Evolutionary conservation across 2,329 filamentous ascomycete species (phyloP).

Genomic region (Verticillium isaacii): DNA sequence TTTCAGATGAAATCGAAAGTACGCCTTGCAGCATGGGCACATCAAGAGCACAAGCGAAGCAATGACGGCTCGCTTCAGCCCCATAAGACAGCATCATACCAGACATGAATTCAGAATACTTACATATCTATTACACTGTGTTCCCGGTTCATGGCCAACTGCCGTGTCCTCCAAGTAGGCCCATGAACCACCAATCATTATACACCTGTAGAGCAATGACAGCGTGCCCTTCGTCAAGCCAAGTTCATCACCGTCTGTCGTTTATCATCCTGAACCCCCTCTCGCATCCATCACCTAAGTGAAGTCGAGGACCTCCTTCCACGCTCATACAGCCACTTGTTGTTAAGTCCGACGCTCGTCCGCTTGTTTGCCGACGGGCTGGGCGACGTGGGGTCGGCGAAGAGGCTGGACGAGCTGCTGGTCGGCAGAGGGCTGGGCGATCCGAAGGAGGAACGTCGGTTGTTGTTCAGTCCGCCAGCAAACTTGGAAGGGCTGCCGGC

Average conservation of each 20-base stretch:
- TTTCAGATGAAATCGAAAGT: not conserved
- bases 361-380: slow-evolving; percentile 64
- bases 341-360: slow-evolving; percentile 75
- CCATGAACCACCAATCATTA: not conserved
- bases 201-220: not conserved
- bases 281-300: not conserved
- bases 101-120: not conserved
- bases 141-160: not conserved
- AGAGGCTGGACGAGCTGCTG: slow-evolving; percentile 41
- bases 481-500: slow-evolving; percentile 59
- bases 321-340: slow-evolving; percentile 92
- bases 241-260: not conserved
- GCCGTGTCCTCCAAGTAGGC: not conserved
- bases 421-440: slow-evolving; percentile 48
- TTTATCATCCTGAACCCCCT: not conserved
- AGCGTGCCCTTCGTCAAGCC: not conserved
- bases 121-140: not conserved
- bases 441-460: slow-evolving; percentile 57
- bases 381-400: slow-evolving; percentile 61
- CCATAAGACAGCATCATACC: not conserved
- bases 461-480: slow-evolving; percentile 40
- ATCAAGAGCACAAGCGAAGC: not conserved
- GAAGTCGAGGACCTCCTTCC: slow-evolving; percentile 50
- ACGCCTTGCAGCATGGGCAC: not conserved
- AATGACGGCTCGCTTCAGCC: not conserved